Base-by-base conservation (phyloP, 768 basidiomycete species). In the Amanita rubescens region DNA sequence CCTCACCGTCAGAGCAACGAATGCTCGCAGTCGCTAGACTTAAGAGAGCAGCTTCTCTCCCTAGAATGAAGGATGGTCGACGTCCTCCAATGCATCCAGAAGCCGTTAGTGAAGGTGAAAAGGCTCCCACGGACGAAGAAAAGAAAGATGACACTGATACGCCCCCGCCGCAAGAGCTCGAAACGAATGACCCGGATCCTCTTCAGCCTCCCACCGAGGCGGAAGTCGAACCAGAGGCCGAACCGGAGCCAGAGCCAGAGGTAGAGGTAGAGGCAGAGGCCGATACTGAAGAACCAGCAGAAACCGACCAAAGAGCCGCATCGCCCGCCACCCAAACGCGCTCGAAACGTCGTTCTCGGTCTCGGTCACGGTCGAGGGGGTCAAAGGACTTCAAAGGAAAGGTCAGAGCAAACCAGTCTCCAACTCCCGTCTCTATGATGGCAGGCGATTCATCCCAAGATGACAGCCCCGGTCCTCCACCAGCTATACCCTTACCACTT, bases 1-100 rank as follows among this genome's bases (percentile, higher is more conserved):
- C 69, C 24, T 72, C 73, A 44, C 70, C 69, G 58, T 75, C 75
- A 53, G 87, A 94, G 66, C 87, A 93, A 68, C 84, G 94, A 56
- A 89, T 90, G 64, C 80, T 82, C 51, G 89, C 92, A 10, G 86
- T 95, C 44, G 90, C 90, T 42, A 93, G 85, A 71, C 81, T 96
- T 58, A 93, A 88, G 71, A 84, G 94, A 60, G 93, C 94, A 39
- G 90, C 92, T 51, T 94, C 92, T 14, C 69, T 95, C 25, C 94
- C 93, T 34, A 78, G 93, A 57, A 90, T 90, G 84, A 92, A 92
- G 67, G 88, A 92, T 67, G 92, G 92, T 7, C 73, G 92, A 52
- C 76, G 93, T 39, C 92, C 91, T 0, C 89, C 85, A 45, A 90
- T 90, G 88, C 89, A 88, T 62, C 74, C 80, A 59, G 88, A 89